Evolutionary conservation across 148 eudicot species (phyloP), one percentile per base, ranked within the genome.

Genomic region (Diospyros kaki): DNA sequence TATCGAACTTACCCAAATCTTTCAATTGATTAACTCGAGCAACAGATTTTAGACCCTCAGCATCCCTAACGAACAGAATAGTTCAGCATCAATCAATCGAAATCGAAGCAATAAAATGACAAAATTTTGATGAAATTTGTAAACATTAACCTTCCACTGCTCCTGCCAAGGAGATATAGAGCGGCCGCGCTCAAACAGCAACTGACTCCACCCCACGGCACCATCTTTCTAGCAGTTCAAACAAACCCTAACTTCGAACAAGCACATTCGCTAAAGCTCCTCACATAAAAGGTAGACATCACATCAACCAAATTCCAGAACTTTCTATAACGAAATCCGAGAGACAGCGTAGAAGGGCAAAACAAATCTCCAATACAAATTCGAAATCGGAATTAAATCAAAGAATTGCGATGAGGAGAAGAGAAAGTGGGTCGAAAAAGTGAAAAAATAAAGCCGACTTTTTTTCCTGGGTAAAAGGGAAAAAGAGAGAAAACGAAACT

Each of bases 151-250:
- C 97, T 92, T 74, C 95, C 94, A 68, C 97, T 88, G 73, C 87
- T 96, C 76, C 99, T 82, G 14, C 98, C 99, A 17, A 96, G 91
- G 64, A 96, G 84, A 71, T 91, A 96, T 54, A 96, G 92, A 74
- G 97, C 98, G 72, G 98, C 91, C 0, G 89, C 98, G 73, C 99
- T 86, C 71, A 96, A 76, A 86, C 97, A 96, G 74, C 98, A 93
- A 17, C 88, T 77, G 60, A 96, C 42, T 15, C 99, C 98, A 50
- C 99, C 97, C 94, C 97, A 89, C 3, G 99, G 98, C 61, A 89
- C 87, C 97, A 92, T 88, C 62, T 73, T 75, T 58, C 72, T 43
- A 38, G 42, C 54, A 41, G 5, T 39, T 68, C 17, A 64, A 60
- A 11, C 38, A 78, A 75, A 67, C 78, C 72, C 81, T 66, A 72